Percentiles rank a stretch among this genome's conserved stretches.
These are phyloP conservation scores for Phaffomyces opuntiae DNA, from an alignment of 805 yeast genomes.

Conservation along the genomic window DNA sequence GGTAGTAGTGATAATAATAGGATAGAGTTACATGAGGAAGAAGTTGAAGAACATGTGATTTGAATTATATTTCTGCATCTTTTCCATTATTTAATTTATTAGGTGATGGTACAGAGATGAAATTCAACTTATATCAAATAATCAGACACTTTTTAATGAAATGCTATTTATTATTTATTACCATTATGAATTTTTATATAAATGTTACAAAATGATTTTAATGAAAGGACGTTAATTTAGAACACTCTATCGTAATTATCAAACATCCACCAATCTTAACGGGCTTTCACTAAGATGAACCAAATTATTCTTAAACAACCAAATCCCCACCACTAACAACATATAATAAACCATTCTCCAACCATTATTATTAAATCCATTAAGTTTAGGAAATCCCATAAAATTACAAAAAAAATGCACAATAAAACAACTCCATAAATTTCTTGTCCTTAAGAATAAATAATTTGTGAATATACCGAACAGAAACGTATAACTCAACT, in stretches of 20 bases:
- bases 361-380: constrained; percentile 15
- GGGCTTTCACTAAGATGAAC: constrained; percentile 21
- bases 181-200: too few species aligned
- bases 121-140: too few species aligned
- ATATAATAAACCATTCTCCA: constrained; percentile 31
- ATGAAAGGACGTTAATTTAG: too few species aligned
- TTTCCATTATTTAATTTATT: too few species aligned
- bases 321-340: constrained; percentile 37
- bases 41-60: background rate
- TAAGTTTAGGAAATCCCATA: constrained; percentile 54
- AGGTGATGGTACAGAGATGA: too few species aligned
- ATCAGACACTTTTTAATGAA: too few species aligned
- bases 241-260: too few species aligned
- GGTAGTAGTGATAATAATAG: background rate
- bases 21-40: background rate
- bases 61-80: background rate
- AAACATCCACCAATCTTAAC: constrained; percentile 6
- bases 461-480: constrained; percentile 66
- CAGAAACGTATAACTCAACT: constrained; percentile 55
- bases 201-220: too few species aligned
- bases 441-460: constrained; percentile 44
- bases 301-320: constrained; percentile 29
- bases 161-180: too few species aligned
- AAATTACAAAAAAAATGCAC: constrained; percentile 65
- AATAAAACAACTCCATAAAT: constrained; percentile 48